Evolutionary conservation across 1,139 yeast genomes (phyloP).

Genomic region (Hanseniaspora sp.): DNA sequence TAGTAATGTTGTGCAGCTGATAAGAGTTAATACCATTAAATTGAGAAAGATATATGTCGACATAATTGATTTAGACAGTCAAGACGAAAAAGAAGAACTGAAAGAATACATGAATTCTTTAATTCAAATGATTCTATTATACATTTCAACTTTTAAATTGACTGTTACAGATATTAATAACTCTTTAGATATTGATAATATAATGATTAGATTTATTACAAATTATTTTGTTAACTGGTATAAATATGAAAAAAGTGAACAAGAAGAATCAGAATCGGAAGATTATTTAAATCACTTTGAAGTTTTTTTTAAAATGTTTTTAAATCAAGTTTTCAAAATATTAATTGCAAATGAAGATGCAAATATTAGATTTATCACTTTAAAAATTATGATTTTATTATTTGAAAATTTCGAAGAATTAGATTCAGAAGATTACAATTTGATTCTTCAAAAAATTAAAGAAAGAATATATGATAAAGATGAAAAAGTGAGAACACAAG

Average conservation of each 20-base stretch:
- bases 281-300: slow-evolving; percentile 49
- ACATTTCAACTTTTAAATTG: slow-evolving; percentile 5
- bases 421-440: slow-evolving; percentile 59
- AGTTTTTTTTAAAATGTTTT: slow-evolving; percentile 63
- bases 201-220: slow-evolving; percentile 9
- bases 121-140: background rate
- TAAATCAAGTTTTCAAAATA: slow-evolving; percentile 41
- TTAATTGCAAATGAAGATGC: slow-evolving; percentile 34
- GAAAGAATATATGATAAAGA: slow-evolving; percentile 71
- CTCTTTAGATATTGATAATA: slow-evolving; percentile 10
- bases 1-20: slow-evolving; percentile 11
- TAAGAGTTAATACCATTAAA: slow-evolving; percentile 12
- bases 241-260: slow-evolving; percentile 18
- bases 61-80: slow-evolving; percentile 12
- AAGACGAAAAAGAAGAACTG: slow-evolving; percentile 23
- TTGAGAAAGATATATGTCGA: slow-evolving; percentile 13
- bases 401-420: slow-evolving; percentile 67
- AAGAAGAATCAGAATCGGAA: slow-evolving; percentile 34
- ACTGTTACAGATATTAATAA: slow-evolving; percentile 1
- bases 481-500: slow-evolving; percentile 65
- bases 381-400: slow-evolving; percentile 64
- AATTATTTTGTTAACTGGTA: slow-evolving; percentile 13
- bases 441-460: slow-evolving; percentile 49
- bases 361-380: slow-evolving; percentile 68
- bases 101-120: background rate